A percentile compares a stretch with the other conserved stretches of the same genome.
Evolutionary conservation across 2,329 filamentous ascomycete species (phyloP).

Genomic region (Xylaria hypoxylon): DNA sequence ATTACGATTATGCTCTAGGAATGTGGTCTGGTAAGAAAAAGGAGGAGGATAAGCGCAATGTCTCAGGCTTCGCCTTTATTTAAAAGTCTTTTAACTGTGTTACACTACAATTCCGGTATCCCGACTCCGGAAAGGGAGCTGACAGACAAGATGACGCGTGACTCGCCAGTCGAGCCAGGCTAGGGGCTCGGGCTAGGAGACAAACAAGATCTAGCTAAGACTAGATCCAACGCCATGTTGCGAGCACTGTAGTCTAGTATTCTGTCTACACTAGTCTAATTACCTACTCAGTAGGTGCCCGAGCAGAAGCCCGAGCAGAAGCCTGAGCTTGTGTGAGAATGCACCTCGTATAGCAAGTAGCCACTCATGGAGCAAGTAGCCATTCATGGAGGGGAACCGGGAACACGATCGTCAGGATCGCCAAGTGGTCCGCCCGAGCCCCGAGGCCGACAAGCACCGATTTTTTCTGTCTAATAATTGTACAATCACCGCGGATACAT

Average conservation of each 20-base stretch:
- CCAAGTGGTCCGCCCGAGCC: conserved; percentile 21
- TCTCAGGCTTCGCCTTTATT: conserved; percentile 25
- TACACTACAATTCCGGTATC: neutral
- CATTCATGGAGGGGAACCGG: conserved; percentile 19
- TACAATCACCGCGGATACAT: conserved; percentile 5
- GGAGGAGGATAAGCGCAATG: conserved; percentile 16
- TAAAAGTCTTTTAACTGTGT: neutral
- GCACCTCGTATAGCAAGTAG: conserved; percentile 34
- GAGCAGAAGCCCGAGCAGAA: neutral
- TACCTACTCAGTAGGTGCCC: too few species aligned
- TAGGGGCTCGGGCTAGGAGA: neutral
- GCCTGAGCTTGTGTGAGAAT: conserved; percentile 1
- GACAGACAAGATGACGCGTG: conserved; percentile 24
- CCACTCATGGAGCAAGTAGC: conserved; percentile 32
- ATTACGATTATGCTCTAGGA: conserved; percentile 18
- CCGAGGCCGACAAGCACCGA: conserved; percentile 12
- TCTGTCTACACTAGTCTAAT: too few species aligned
- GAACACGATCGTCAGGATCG: conserved; percentile 3
- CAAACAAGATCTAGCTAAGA: conserved; percentile 18
- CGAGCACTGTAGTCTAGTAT: too few species aligned
- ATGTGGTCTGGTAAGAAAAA: conserved; percentile 24
- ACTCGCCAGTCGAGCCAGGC: neutral
- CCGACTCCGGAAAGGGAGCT: conserved; percentile 14
- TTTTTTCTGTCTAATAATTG: neutral
- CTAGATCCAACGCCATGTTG: conserved; percentile 14